phyloP scores from a whole-genome alignment of 106 monocot genomes.

The Cymbidium sinense region DNA sequence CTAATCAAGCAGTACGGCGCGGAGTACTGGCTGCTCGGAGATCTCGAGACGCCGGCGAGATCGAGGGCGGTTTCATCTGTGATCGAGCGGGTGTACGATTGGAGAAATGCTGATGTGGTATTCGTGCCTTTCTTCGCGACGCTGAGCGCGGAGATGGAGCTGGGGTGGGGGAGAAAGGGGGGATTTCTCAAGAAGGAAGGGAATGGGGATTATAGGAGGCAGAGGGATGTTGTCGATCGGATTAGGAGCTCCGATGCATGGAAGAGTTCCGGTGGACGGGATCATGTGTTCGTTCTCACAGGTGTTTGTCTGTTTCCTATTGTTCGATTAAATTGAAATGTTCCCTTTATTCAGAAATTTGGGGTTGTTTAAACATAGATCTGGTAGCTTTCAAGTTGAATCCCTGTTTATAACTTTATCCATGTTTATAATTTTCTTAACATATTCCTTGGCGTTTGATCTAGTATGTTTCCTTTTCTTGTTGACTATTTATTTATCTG shows the following conservation, averaged over 20 bases:
- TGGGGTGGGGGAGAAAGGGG: conserved; percentile 81
- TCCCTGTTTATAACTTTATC: background rate
- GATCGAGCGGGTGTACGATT: conserved; percentile 35
- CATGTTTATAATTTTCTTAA: too few relatives aligned
- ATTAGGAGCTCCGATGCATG: conserved; percentile 41
- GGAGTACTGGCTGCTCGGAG: conserved; percentile 77
- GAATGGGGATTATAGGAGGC: conserved; percentile 56
- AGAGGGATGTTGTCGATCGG: conserved; percentile 52
- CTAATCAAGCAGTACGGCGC: conserved; percentile 80
- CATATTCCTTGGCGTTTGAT: too few relatives aligned
- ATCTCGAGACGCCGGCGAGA: conserved; percentile 48
- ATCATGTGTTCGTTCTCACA: conserved; percentile 68
- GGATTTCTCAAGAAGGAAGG: conserved; percentile 66
- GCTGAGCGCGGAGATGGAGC: conserved; percentile 89
- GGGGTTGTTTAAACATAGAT: background rate
- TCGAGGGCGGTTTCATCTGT: conserved; percentile 14
- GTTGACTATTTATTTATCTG: conserved; percentile 11
- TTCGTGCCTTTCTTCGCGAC: conserved; percentile 93
- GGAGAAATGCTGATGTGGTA: conserved; percentile 53
- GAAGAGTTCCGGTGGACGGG: conserved; percentile 55
- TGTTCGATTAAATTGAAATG: background rate
- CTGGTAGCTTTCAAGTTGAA: background rate
- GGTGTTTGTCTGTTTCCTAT: conserved; percentile 14
- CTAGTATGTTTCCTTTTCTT: background rate
- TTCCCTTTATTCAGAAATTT: background rate